Evolutionary conservation across 345 rosid species (phyloP).

Genomic region (Viola odorata): DNA sequence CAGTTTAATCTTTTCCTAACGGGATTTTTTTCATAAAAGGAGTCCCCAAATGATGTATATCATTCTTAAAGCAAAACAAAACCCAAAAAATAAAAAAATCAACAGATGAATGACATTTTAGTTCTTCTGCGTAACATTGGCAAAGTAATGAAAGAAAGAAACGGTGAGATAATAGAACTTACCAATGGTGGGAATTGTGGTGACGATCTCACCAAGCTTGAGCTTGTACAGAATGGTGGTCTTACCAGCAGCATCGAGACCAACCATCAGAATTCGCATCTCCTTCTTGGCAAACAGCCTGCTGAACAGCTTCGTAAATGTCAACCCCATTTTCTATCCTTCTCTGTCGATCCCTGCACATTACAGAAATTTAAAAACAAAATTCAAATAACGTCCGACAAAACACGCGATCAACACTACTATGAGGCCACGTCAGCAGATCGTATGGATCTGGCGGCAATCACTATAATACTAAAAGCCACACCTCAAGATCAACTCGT

Average conservation of each 20-base stretch:
- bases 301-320: constrained; percentile 19
- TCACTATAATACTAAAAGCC: neutral
- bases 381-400: neutral
- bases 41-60: neutral
- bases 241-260: too few species aligned
- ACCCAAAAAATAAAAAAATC: neutral
- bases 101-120: too few species aligned
- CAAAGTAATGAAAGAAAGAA: too few species aligned
- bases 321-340: constrained; percentile 7
- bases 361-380: neutral
- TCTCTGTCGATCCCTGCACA: neutral
- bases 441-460: constrained; percentile 13
- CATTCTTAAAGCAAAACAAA: neutral
- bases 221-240: constrained; percentile 20
- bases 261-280: constrained; percentile 13
- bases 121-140: too few species aligned
- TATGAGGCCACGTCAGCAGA: neutral
- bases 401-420: neutral
- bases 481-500: neutral
- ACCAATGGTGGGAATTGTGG: constrained; percentile 20
- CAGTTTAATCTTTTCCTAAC: too few species aligned
- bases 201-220: constrained; percentile 21
- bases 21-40: too few species aligned
- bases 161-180: neutral
- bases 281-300: constrained; percentile 20